These are phyloP conservation scores for Naganishia liquefaciens DNA, from an alignment of 1,284 basidiomycete genomes.

Conservation along the genomic window DNA sequence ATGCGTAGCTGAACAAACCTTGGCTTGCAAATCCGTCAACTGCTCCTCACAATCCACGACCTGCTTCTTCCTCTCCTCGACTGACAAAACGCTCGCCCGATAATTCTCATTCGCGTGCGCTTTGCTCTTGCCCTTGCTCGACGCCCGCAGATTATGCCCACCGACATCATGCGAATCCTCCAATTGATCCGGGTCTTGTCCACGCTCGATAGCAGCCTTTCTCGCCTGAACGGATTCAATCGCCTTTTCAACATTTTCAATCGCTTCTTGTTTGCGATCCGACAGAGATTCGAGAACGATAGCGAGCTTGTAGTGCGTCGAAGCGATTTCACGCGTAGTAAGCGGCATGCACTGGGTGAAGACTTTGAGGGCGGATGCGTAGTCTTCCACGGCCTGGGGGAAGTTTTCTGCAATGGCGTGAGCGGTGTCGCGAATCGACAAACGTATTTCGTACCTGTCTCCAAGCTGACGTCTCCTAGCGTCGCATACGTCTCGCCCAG, in stretches of 20 bases:
- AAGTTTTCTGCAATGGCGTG: constrained; percentile 71
- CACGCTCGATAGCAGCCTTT: constrained; percentile 64
- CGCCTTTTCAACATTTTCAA: constrained; percentile 74
- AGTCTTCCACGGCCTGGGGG: constrained; percentile 82
- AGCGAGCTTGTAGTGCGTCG: constrained; percentile 84
- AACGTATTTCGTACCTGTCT: constrained; percentile 65
- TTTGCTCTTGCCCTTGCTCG: constrained; percentile 62
- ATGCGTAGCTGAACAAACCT: constrained; percentile 58
- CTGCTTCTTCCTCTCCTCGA: constrained; percentile 69
- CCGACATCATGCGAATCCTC: constrained; percentile 50
- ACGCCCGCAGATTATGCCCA: constrained; percentile 18
- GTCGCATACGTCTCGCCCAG: constrained; percentile 80
- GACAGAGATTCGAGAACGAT: constrained; percentile 79
- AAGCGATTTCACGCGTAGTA: constrained; percentile 81
- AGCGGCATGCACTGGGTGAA: constrained; percentile 70
- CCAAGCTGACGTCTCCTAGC: constrained; percentile 82
- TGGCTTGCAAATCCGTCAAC: constrained; percentile 73
- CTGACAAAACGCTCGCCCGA: constrained; percentile 58
- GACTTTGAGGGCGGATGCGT: constrained; percentile 68
- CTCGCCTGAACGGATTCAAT: constrained; percentile 71
- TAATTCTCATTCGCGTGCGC: constrained; percentile 48
- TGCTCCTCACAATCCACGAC: constrained; percentile 74
- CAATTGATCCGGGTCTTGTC: constrained; percentile 45
- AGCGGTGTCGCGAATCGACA: background rate
- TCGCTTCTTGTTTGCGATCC: constrained; percentile 73